Percentiles rank a stretch among this genome's conserved stretches.
Conservation (phyloP, 805 yeast genomes). For the Yarrowia sp. region DNA sequence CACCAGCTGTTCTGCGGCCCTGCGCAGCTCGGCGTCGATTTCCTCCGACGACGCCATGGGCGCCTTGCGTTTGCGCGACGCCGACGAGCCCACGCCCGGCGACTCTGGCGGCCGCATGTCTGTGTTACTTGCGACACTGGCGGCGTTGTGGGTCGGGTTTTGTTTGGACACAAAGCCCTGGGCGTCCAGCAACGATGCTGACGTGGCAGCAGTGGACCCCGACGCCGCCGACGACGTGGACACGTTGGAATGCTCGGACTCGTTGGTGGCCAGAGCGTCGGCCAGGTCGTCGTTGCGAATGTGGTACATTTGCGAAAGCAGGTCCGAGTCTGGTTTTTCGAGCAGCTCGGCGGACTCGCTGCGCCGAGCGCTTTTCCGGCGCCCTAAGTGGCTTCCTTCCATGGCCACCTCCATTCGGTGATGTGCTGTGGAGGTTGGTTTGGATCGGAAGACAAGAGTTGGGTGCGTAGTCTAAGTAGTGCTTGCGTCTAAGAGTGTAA, state of each 20-base stretch:
- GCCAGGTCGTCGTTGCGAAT: conserved; percentile 12
- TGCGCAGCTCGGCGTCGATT: conserved; percentile 27
- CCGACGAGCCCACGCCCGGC: background rate
- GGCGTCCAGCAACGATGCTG: background rate
- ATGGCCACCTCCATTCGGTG: conserved; percentile 15
- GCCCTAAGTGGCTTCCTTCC: conserved; percentile 19
- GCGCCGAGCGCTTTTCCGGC: conserved; percentile 9
- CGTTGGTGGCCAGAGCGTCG: conserved; percentile 2
- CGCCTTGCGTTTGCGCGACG: conserved; percentile 18
- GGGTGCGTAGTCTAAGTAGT: too few relatives aligned
- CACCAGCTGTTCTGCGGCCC: conserved; percentile 26
- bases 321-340: conserved; percentile 7
- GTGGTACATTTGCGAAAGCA: conserved; percentile 3
- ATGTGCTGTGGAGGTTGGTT: background rate
- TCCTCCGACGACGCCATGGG: conserved; percentile 27
- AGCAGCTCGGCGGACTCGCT: conserved; percentile 14
- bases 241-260: conserved; percentile 9
- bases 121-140: background rate
- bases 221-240: conserved; percentile 2
- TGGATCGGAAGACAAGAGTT: background rate
- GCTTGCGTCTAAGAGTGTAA: too few relatives aligned
- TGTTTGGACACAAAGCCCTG: background rate
- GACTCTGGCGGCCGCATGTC: conserved; percentile 7
- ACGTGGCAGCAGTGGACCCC: background rate
- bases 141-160: background rate